phyloP scores from a whole-genome alignment of 805 yeast genomes.

The Candida mattraensis region DNA sequence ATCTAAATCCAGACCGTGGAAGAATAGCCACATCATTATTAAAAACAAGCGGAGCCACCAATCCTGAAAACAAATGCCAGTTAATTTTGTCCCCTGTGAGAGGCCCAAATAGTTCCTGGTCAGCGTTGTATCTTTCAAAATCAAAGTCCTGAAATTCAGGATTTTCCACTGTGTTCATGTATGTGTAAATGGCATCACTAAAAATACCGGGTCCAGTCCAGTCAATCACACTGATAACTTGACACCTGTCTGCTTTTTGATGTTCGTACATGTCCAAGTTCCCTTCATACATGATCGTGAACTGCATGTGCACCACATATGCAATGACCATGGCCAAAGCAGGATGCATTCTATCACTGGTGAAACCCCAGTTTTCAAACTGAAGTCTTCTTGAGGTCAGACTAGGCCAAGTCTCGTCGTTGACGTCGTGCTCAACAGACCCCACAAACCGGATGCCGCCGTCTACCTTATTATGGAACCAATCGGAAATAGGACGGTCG shows the following conservation, averaged over 20 bases:
- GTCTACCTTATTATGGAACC: constrained; percentile 45
- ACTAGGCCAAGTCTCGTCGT: constrained; percentile 80
- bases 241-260: too few species aligned
- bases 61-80: constrained; percentile 24
- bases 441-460: constrained; percentile 66
- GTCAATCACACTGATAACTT: constrained; percentile 72
- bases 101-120: constrained; percentile 18
- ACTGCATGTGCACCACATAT: constrained; percentile 69
- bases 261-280: constrained; percentile 32
- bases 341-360: constrained; percentile 86
- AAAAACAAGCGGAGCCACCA: constrained; percentile 20
- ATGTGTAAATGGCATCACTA: constrained; percentile 60
- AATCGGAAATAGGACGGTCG: constrained; percentile 62
- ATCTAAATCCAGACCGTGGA: constrained; percentile 20
- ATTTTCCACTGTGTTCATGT: constrained; percentile 36
- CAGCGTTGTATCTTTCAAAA: constrained; percentile 11
- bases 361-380: constrained; percentile 93
- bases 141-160: constrained; percentile 14
- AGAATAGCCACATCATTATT: constrained; percentile 21
- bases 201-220: constrained; percentile 95
- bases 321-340: constrained; percentile 72
- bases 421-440: constrained; percentile 93
- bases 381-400: constrained; percentile 88
- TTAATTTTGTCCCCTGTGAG: constrained; percentile 13
- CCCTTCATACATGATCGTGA: constrained; percentile 47